Base-by-base conservation (phyloP, 768 basidiomycete species). In the Butyriboletus loyo region DNA sequence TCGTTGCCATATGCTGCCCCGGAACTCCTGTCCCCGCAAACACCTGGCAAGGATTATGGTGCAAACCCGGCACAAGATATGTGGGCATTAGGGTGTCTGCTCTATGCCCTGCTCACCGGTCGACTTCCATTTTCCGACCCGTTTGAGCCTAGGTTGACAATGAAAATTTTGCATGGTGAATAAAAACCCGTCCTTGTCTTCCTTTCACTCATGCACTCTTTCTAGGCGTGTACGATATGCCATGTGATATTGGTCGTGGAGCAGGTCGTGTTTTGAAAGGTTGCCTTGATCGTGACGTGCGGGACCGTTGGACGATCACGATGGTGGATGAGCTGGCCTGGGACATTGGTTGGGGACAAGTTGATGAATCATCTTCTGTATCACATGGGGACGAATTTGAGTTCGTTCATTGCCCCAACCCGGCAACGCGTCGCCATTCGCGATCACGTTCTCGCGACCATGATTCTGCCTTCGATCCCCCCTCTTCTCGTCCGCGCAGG, bases 71-170 rank as follows among this genome's bases (percentile, higher is more conserved):
- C 89, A 0, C 91, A 94, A 64, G 97, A 99, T 58, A 85, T 98
- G 27, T 99, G 97, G 97, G 94, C 97, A 0, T 73, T 98, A 3
- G 97, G 97, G 0, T 85, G 94, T 49, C 79, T 97, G 56, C 82
- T 99, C 2, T 91, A 93, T 65, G 84, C 87, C 8, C 75, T 99
- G 1, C 77, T 98, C 19, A 85, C 85, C 0, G 93, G 93, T 3
- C 75, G 77, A n/a, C 74, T 98, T 7, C 97, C 97, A 0, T 98
- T 98, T 67, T 72, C 66, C 31, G 96, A 99, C 69, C 74, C 87
- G 0, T 99, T 90, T 62, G 96, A 99, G 68, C 94, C 93, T 1
- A 76, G 96, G 31, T 69, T 98, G 52, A 87, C 92, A 46, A 86
- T 92, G 81, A 95, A 95, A 71, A 96, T 99, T 53, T 65, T 96